Conservation (phyloP, 805 yeast genomes). For the Ogataea henricii region DNA sequence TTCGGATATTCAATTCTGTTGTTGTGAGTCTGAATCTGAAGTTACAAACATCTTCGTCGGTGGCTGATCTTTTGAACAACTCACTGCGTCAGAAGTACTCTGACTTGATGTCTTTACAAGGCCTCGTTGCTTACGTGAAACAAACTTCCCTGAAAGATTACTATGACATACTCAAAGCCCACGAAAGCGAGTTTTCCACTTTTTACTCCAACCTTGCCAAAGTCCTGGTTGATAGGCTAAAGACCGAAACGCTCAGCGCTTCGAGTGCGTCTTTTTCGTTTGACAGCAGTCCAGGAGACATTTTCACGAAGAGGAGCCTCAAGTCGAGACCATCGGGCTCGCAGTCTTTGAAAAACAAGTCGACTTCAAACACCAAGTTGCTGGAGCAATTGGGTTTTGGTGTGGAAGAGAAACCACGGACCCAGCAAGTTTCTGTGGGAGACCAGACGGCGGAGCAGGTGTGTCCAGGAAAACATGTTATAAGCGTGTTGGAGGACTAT, state of each 20-base stretch:
- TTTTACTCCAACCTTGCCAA: slow-evolving; percentile 33
- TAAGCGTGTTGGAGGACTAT: slow-evolving; percentile 14
- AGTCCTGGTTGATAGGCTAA: slow-evolving; percentile 19
- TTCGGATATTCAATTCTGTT: slow-evolving; percentile 29
- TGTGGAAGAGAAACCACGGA: neutral
- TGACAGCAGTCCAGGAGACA: slow-evolving; percentile 22
- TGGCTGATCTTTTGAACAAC: slow-evolving; percentile 14
- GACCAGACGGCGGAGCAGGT: neutral
- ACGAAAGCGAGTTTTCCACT: slow-evolving; percentile 34
- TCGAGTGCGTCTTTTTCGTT: slow-evolving; percentile 21
- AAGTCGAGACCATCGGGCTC: slow-evolving; percentile 10
- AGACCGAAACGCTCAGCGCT: slow-evolving; percentile 4
- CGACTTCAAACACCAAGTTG: slow-evolving; percentile 22
- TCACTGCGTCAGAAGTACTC: slow-evolving; percentile 35
- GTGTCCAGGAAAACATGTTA: neutral
- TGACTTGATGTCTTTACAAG: slow-evolving; percentile 46
- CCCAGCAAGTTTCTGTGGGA: neutral
- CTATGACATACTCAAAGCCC: slow-evolving; percentile 41
- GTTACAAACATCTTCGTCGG: slow-evolving; percentile 20
- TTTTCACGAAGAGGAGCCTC: slow-evolving; percentile 18
- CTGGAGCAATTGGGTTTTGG: slow-evolving; percentile 31
- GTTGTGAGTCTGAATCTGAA: slow-evolving; percentile 34
- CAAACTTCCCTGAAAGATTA: slow-evolving; percentile 54
- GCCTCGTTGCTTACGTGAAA: slow-evolving; percentile 58
- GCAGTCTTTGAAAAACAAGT: slow-evolving; percentile 11